Evolutionary conservation across 2,329 filamentous ascomycete species (phyloP), one percentile per base, ranked within the genome.

Genomic region (Colletotrichum navitas): DNA sequence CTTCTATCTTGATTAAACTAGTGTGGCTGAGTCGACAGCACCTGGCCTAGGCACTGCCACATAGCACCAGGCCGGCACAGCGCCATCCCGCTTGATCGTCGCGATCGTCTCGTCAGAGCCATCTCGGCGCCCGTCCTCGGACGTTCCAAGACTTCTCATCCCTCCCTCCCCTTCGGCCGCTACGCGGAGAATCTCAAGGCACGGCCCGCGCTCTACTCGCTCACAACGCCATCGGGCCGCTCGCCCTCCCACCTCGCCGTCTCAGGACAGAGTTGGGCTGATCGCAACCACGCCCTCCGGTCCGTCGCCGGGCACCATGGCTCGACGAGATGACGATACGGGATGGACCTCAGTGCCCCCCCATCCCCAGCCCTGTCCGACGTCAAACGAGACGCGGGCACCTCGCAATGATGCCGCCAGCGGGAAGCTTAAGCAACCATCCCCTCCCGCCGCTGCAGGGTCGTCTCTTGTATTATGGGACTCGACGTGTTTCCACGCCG

Each of bases 161-260:
- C 6, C 21, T 21, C 21, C 45, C 21, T 21, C 8, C 43, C 43
- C 2, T 41, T 2, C 11, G 29, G 29, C 21, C 26, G 8, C 2
- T 41, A 2, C 55, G 29, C 59, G 43, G 59, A 26, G 18, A 39
- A 14, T 24, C 34, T 10, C n/a, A 36, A 61, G 43, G 59, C n/a
- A 62, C 59, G 59, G 59, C 47, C 59, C 32, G 45, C 34, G 59
- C 36, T 62, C 59, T 51, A 18, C 29, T 21, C 11, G 18, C 12
- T 29, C 21, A 26, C 59, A 24, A 39, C 32, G 11, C 12, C 8
- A 21, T 32, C 45, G 32, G n/a, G 21, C n/a, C 45, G 43, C 36
- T 11, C 21, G 26, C 58, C 34, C 34, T 36, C 34, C 8, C 56
- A 18, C 39, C 29, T 24, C n/a, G n/a, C 26, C 39, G 7, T 43